phyloP scores from a whole-genome alignment of 2,329 filamentous ascomycete genomes.

The Diatrype stigma region DNA sequence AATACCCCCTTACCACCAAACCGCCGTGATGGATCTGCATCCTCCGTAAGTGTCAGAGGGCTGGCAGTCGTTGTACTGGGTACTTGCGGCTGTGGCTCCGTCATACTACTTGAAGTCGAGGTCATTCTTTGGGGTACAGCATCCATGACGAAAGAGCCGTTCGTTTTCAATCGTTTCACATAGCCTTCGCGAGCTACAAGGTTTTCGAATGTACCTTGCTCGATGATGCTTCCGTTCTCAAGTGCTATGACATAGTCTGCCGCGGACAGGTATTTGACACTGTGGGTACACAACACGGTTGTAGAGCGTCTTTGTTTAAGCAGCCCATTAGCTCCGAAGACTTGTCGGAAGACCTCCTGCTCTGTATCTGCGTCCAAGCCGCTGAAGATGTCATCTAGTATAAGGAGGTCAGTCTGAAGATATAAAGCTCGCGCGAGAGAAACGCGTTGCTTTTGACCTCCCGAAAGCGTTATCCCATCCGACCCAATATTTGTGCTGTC shows the following conservation, averaged over 20 bases:
- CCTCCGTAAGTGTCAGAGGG: background rate
- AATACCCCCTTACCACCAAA: conserved; percentile 19
- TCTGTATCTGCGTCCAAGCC: conserved; percentile 31
- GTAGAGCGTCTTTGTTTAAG: conserved; percentile 19
- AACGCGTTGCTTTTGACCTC: conserved; percentile 42
- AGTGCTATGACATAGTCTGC: conserved; percentile 46
- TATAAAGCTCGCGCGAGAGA: conserved; percentile 31
- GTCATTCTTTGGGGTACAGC: conserved; percentile 1
- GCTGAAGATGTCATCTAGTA: conserved; percentile 34
- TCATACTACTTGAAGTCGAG: background rate
- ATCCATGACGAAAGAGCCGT: conserved; percentile 9
- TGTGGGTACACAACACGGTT: conserved; percentile 35
- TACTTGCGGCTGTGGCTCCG: background rate
- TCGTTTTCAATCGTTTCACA: conserved; percentile 16
- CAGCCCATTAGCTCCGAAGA: conserved; percentile 26
- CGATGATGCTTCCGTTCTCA: conserved; percentile 35
- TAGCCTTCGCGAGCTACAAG: conserved; percentile 27
- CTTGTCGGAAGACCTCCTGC: conserved; percentile 25
- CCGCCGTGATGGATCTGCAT: conserved; percentile 8
- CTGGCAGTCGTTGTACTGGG: background rate
- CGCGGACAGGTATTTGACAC: conserved; percentile 32
- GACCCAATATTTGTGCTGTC: conserved; percentile 40
- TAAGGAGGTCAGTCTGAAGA: conserved; percentile 21
- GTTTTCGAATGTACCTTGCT: conserved; percentile 38
- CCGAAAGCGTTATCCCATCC: conserved; percentile 41